These are phyloP conservation scores for Arthrobotrys pseudoclavata DNA, from an alignment of 2,329 filamentous ascomycete genomes.

Conservation along the genomic window DNA sequence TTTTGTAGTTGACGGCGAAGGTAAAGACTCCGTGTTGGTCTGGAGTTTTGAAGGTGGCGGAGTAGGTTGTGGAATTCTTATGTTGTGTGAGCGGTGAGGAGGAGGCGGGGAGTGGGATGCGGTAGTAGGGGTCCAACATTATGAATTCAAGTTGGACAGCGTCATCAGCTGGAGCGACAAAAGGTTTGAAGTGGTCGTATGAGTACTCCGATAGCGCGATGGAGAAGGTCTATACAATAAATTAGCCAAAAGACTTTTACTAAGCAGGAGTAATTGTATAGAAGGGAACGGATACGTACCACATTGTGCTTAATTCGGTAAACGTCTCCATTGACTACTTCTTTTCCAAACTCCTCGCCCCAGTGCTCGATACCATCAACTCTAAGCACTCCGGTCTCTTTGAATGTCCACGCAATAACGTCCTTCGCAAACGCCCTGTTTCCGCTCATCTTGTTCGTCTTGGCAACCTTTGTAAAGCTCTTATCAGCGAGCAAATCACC, in stretches of 20 bases:
- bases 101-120: slow-evolving; percentile 77
- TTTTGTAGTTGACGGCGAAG: slow-evolving; percentile 97
- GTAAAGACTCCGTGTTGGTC: slow-evolving; percentile 99
- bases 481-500: slow-evolving; percentile 87
- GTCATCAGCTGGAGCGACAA: slow-evolving; percentile 78
- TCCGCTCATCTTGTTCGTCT: slow-evolving; percentile 73
- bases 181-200: slow-evolving; percentile 81
- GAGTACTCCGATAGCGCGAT: slow-evolving; percentile 90
- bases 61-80: slow-evolving; percentile 78
- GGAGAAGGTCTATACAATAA: slow-evolving; percentile 76
- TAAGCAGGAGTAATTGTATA: background rate
- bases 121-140: slow-evolving; percentile 98
- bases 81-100: slow-evolving; percentile 67
- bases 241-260: background rate
- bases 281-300: slow-evolving; percentile 72
- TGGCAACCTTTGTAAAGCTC: slow-evolving; percentile 87
- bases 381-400: slow-evolving; percentile 89
- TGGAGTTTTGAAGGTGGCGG: slow-evolving; percentile 81
- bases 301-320: slow-evolving; percentile 98
- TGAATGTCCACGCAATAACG: slow-evolving; percentile 94
- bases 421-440: slow-evolving; percentile 89
- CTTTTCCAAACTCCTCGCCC: slow-evolving; percentile 67
- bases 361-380: slow-evolving; percentile 87
- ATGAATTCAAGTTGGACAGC: slow-evolving; percentile 93
- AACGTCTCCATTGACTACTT: slow-evolving; percentile 79